A percentile compares a stretch with the other conserved stretches of the same genome.
These are phyloP conservation scores for Plasmodium chabaudi DNA, from an alignment of 169 alveolate species.

Conservation along the genomic window DNA sequence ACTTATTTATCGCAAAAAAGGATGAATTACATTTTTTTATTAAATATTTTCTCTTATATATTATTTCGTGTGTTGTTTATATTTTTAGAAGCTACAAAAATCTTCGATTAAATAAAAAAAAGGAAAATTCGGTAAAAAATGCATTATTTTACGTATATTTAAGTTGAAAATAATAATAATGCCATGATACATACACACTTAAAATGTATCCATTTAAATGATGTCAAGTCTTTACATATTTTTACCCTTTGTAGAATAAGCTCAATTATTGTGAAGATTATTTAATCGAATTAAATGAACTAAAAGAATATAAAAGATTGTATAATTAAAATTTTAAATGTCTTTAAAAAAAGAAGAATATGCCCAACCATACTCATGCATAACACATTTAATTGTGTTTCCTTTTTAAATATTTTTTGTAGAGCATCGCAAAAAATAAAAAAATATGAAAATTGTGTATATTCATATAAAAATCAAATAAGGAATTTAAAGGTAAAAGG, in stretches of 20 bases:
- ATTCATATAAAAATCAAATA: slow-evolving; percentile 64
- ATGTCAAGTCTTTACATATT: too few relatives aligned
- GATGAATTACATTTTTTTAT: background rate
- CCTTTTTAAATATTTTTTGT: slow-evolving; percentile 2
- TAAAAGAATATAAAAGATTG: slow-evolving; percentile 66
- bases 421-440: slow-evolving; percentile 45
- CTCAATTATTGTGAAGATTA: slow-evolving; percentile 13
- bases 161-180: background rate
- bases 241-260: background rate
- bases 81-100: slow-evolving; percentile 22
- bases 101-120: slow-evolving; percentile 13
- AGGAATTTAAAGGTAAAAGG: slow-evolving; percentile 60
- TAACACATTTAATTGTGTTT: background rate
- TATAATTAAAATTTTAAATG: slow-evolving; percentile 38
- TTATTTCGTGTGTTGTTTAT: background rate
- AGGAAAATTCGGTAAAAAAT: slow-evolving; percentile 11
- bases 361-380: background rate
- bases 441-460: slow-evolving; percentile 43
- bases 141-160: background rate
- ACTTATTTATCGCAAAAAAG: too few relatives aligned
- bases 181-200: background rate
- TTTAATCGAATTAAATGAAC: slow-evolving; percentile 47
- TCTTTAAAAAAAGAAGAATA: slow-evolving; percentile 9
- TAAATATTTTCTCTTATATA: background rate
- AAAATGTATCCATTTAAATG: background rate